These are phyloP conservation scores for Yamadazyma friedrichii DNA, from an alignment of 1,139 yeast species.

Conservation along the genomic window DNA sequence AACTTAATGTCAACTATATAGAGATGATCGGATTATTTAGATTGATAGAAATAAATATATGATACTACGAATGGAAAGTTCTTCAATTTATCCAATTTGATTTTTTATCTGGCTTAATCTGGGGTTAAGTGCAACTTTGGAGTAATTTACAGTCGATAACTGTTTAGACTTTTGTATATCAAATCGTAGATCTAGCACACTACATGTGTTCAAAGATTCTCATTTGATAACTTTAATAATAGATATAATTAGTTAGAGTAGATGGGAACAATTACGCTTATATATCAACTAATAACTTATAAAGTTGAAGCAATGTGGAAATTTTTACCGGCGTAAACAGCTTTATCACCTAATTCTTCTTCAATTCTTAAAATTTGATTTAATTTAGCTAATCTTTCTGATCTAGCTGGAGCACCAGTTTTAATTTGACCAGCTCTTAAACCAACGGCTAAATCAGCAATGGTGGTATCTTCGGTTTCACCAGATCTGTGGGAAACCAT, in stretches of 20 bases:
- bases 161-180: no score
- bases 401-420: conserved; percentile 99
- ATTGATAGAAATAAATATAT: not conserved
- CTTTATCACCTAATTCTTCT: conserved; percentile 95
- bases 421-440: conserved; percentile 96
- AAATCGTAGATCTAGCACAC: no score
- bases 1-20: no score
- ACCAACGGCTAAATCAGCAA: conserved; percentile 96
- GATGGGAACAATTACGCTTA: no score
- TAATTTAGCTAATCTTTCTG: conserved; percentile 97
- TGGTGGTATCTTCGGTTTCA: conserved; percentile 97
- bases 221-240: no score
- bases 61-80: not conserved
- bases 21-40: no score
- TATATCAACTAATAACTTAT: conserved; percentile 14
- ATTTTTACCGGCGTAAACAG: conserved; percentile 87
- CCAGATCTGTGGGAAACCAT: conserved; percentile 99
- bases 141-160: no score
- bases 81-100: no score
- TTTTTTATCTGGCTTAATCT: no score
- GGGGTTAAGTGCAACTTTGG: no score
- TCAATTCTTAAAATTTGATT: conserved; percentile 96
- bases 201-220: no score
- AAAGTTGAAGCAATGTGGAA: conserved; percentile 57
- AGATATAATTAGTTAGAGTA: not conserved